phyloP scores from a whole-genome alignment of 345 rosid genomes.

The Gynandropsis gynandra region DNA sequence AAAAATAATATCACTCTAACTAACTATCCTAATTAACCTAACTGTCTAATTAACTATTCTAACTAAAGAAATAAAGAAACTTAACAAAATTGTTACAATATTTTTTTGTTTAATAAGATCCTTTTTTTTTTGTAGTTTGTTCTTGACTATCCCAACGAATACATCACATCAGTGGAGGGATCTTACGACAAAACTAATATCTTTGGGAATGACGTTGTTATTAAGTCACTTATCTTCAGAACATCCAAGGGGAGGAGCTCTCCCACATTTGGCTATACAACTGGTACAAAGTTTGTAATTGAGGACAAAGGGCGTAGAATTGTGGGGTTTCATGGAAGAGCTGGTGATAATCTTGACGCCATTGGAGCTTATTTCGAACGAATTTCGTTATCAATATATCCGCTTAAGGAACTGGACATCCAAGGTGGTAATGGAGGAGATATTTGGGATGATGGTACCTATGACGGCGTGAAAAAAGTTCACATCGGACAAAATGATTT shows the following conservation, averaged over 20 bases:
- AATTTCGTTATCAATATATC: not conserved
- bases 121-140: not conserved
- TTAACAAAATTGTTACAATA: no score
- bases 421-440: slow-evolving; percentile 6
- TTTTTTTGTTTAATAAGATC: no score
- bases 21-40: no score
- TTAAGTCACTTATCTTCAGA: not conserved
- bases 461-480: slow-evolving; percentile 9
- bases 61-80: no score
- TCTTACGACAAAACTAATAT: not conserved
- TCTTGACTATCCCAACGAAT: not conserved
- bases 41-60: no score
- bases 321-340: slow-evolving; percentile 2
- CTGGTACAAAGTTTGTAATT: not conserved
- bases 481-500: not conserved
- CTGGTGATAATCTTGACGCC: not conserved
- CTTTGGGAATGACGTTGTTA: no score
- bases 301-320: not conserved
- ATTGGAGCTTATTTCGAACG: not conserved
- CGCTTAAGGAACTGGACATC: not conserved
- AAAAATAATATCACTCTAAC: no score
- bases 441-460: slow-evolving; percentile 25
- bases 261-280: not conserved
- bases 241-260: not conserved
- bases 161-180: not conserved